Evolutionary conservation across 805 yeast genomes (phyloP).

Genomic region (Jamesozyma jinghongensis): DNA sequence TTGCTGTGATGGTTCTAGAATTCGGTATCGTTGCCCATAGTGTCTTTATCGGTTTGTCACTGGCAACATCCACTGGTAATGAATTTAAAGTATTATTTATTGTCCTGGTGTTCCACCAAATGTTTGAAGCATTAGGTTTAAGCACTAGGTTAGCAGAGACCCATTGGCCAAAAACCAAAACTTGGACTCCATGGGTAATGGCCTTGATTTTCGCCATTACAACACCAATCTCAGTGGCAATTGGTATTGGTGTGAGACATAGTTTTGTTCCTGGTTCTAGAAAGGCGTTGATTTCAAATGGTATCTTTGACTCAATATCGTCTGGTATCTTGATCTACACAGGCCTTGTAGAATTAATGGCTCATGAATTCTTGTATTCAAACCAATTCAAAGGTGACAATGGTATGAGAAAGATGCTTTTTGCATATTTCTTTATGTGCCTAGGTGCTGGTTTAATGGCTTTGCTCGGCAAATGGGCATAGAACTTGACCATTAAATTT

Average conservation of each 20-base stretch:
- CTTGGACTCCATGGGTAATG: conserved; percentile 37
- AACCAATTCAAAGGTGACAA: conserved; percentile 54
- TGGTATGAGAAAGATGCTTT: conserved; percentile 43
- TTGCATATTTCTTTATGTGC: conserved; percentile 36
- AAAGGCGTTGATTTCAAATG: conserved; percentile 47
- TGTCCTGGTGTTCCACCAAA: conserved; percentile 65
- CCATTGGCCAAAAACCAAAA: conserved; percentile 40
- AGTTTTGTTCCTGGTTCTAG: conserved; percentile 47
- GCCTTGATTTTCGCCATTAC: conserved; percentile 46
- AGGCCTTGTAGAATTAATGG: conserved; percentile 66
- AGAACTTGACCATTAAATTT: conserved; percentile 6
- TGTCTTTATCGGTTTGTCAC: conserved; percentile 59
- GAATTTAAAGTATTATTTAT: conserved; percentile 56
- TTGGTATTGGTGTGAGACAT: conserved; percentile 61
- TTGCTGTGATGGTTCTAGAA: conserved; percentile 51
- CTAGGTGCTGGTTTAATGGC: conserved; percentile 67
- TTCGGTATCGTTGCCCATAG: conserved; percentile 71
- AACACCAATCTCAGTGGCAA: conserved; percentile 66
- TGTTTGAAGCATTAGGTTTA: conserved; percentile 72
- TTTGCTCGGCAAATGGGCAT: conserved; percentile 69
- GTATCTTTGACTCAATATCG: conserved; percentile 60
- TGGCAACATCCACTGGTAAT: conserved; percentile 50
- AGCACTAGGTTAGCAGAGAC: conserved; percentile 61
- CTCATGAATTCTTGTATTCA: conserved; percentile 58
- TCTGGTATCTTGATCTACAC: conserved; percentile 66